Conservation (phyloP, 176 grass and related monocot genomes). For the Puccinellia tenuiflora region DNA sequence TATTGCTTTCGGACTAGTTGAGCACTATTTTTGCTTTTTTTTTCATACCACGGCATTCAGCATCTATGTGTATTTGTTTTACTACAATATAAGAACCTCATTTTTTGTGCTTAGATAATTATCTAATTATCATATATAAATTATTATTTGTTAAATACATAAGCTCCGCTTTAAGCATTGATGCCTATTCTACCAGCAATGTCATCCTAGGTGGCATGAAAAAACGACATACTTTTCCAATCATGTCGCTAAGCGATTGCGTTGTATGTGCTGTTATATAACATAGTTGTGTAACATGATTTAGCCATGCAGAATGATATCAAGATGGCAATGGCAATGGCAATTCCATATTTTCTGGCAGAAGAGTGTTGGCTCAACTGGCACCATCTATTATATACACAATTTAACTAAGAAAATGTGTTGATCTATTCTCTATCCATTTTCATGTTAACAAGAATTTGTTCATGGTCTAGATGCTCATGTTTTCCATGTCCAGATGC, state of each 20-base stretch:
- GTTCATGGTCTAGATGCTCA: neutral
- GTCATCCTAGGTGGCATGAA: neutral
- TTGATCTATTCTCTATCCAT: neutral
- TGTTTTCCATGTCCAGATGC: neutral
- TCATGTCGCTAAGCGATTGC: neutral
- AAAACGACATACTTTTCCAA: neutral
- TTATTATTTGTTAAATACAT: neutral
- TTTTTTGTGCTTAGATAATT: neutral
- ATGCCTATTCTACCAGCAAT: neutral
- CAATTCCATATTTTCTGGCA: neutral
- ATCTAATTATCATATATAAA: neutral
- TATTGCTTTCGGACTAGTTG: neutral
- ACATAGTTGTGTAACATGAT: neutral
- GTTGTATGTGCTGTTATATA: neutral
- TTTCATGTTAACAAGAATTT: neutral
- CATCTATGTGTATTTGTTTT: neutral
- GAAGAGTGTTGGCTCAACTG: neutral
- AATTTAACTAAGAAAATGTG: neutral
- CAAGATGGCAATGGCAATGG: too few relatives aligned
- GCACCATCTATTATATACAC: neutral
- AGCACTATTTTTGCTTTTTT: neutral
- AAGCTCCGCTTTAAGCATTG: neutral
- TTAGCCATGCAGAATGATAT: neutral
- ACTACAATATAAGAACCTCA: neutral
- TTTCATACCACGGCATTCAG: neutral